Evolutionary conservation across 1,284 basidiomycete species (phyloP).

Genomic region (Austroboletus rostrupii): DNA sequence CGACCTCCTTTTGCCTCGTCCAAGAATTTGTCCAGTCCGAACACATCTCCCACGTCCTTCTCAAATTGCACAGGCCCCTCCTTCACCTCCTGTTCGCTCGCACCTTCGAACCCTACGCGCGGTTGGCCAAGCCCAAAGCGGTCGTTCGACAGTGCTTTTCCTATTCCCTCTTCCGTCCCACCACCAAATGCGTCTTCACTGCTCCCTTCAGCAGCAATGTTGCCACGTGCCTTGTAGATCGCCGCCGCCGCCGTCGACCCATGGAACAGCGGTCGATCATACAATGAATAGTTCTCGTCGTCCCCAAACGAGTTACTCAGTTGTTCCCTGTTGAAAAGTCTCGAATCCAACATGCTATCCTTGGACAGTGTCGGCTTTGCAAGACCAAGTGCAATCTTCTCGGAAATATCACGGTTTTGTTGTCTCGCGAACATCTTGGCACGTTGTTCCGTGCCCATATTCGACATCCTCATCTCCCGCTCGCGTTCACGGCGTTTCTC

Average conservation of each 20-base stretch:
- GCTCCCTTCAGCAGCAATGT: constrained; percentile 63
- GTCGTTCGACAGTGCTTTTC: constrained; percentile 87
- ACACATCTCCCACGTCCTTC: constrained; percentile 96
- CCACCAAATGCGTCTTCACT: constrained; percentile 90
- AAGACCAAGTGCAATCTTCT: constrained; percentile 96
- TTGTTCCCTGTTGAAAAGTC: constrained; percentile 95
- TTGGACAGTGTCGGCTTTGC: constrained; percentile 95
- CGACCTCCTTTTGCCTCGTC: constrained; percentile 93
- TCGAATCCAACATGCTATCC: constrained; percentile 94
- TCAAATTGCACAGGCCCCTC: constrained; percentile 99
- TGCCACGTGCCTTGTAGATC: constrained; percentile 92
- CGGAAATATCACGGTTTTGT: constrained; percentile 98
- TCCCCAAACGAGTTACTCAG: constrained; percentile 81
- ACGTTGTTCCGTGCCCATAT: constrained; percentile 96
- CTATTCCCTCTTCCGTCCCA: constrained; percentile 92
- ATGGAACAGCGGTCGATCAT: constrained; percentile 94
- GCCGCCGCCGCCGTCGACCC: constrained; percentile 95
- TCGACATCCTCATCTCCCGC: constrained; percentile 97
- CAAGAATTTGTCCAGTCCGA: constrained; percentile 95
- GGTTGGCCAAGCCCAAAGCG: constrained; percentile 90
- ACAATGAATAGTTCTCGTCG: constrained; percentile 90
- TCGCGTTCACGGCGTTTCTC: constrained; percentile 94
- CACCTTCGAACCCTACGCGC: constrained; percentile 85
- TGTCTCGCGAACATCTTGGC: constrained; percentile 93
- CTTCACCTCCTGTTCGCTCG: constrained; percentile 74